Base-by-base conservation (phyloP, 768 basidiomycete species). In the Albatrellus ellisii region DNA sequence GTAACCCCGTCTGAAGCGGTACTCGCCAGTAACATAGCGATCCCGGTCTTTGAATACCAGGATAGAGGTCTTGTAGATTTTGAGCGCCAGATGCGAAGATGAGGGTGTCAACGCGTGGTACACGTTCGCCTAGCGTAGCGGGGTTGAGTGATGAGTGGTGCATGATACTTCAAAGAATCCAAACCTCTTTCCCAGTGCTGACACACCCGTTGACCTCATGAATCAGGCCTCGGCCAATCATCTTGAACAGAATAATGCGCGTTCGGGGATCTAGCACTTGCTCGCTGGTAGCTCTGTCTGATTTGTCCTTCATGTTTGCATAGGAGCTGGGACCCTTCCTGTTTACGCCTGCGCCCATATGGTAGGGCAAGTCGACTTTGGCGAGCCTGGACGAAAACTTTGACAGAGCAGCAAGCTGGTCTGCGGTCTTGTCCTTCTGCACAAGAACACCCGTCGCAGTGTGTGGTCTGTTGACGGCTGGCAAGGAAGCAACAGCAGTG, bases 61-160 rank as follows among this genome's bases (percentile, higher is more conserved):
- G 49, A 99, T 98, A 20, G 91, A 95, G 1, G 95, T 99, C 59
- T 98, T 95, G 69, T 92, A 99, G 46, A 99, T 90, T 60, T 99
- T 99, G 46, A 98, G 72, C 0, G 95, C 95, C 32, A 95, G 66
- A 54, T 94, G 87, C 17, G 52, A 48, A 4, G 55, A 56, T 3
- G 62, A 60, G 0, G 73, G 66, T 0, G 72, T 67, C 26, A 84
- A 56, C 1, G 91, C 90, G 55, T 97, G 91, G 58, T 99, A 99
- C 10, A 99, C 95, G 53, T 98, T 98, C 7, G 94, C 94, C 90
- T 94, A 51, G 21, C 8, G 12, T 21, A 6, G n/a, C n/a, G n/a
- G 24, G 8, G 25, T 9, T 33, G 27, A 15, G 12, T 18, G 18
- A 36, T 40, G 6, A 18, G 5, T 14, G 18, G 20, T 7, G 27